Base-by-base conservation (phyloP, 2,329 filamentous ascomycete genomes). In the Aspergillus brasiliensis region DNA sequence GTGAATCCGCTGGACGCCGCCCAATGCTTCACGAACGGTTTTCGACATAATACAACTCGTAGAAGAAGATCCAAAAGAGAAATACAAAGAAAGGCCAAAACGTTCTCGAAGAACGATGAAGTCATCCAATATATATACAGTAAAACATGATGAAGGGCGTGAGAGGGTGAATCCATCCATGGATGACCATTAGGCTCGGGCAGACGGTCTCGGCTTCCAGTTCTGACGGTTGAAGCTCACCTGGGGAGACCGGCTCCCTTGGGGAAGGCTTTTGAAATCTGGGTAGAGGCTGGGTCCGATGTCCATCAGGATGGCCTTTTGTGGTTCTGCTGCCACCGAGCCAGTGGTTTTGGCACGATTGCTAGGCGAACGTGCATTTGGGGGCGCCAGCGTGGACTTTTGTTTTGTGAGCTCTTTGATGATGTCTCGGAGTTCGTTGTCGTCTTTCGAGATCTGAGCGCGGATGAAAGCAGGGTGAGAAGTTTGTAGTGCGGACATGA, bases 381-480 rank as follows among this genome's bases (percentile, higher is more conserved):
- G 49, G 5, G 67, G 23, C 19, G 57, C 60, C n/a, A 67, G n/a
- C 25, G 60, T 37, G 25, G 65, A 38, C 25, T 67, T 68, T 37
- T 66, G 64, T 67, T 82, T 83, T 59, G 77, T 82, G 57, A 82
- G 74, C 1, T 88, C 84, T 62, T 85, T 89, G 65, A 96, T 76
- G 42, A 97, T 88, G 0, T 89, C 83, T 11, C 83, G 83, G 2
- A 98, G 80, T 71, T 97, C 93, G 27, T 84, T 78, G 44, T 96
- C 91, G 56, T 87, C 82, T 34, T 82, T 85, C 5, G 87, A 86
- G 67, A 97, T 95, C 75, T 99, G 95, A 0, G 95, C 94, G 68
- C 86, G 88, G 53, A 98, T 83, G 71, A 95, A 95, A 8, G 82
- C 77, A 3, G 87, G 69, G 31, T 86, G 82, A 28, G 76, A 75